phyloP scores from a whole-genome alignment of 176 grass and related monocot species.

The Echinochloa phyllopogon region DNA sequence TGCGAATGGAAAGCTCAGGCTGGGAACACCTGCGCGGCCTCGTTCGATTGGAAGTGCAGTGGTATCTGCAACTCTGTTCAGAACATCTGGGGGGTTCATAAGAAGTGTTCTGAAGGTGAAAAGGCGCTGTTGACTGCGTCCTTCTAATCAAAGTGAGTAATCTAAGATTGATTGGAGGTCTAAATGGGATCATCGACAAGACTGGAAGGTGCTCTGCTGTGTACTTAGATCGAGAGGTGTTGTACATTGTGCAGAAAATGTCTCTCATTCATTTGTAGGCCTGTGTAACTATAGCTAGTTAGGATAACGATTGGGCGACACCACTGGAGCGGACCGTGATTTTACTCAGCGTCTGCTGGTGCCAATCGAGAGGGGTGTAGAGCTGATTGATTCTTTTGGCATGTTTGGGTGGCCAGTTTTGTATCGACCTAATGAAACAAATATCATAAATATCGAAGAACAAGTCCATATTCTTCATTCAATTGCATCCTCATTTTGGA shows the following conservation, averaged over 20 bases:
- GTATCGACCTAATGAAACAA: background rate
- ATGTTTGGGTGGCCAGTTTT: conserved; percentile 25
- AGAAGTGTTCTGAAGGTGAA: conserved; percentile 67
- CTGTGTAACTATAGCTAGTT: conserved; percentile 33
- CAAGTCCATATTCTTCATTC: background rate
- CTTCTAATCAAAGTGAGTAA: conserved; percentile 40
- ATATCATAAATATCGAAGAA: background rate
- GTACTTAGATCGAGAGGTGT: background rate
- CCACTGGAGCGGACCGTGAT: conserved; percentile 29
- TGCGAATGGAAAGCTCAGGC: conserved; percentile 93
- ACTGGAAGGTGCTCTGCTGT: background rate
- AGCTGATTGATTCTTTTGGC: conserved; percentile 30
- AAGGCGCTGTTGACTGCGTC: conserved; percentile 52
- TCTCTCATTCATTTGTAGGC: conserved; percentile 38
- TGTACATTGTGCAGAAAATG: conserved; percentile 47
- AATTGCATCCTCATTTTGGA: background rate
- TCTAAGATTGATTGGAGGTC: background rate
- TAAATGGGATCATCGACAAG: background rate
- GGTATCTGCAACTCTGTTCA: conserved; percentile 85
- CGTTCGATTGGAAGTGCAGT: conserved; percentile 92
- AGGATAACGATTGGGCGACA: background rate
- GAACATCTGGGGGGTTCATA: conserved; percentile 80
- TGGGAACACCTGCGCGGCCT: conserved; percentile 72
- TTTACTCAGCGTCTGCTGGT: conserved; percentile 53
- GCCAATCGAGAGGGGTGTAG: conserved; percentile 20